A percentile compares a stretch with the other conserved stretches of the same genome.
Evolutionary conservation across 345 rosid genomes (phyloP).

Genomic region (Noccaea caerulescens): DNA sequence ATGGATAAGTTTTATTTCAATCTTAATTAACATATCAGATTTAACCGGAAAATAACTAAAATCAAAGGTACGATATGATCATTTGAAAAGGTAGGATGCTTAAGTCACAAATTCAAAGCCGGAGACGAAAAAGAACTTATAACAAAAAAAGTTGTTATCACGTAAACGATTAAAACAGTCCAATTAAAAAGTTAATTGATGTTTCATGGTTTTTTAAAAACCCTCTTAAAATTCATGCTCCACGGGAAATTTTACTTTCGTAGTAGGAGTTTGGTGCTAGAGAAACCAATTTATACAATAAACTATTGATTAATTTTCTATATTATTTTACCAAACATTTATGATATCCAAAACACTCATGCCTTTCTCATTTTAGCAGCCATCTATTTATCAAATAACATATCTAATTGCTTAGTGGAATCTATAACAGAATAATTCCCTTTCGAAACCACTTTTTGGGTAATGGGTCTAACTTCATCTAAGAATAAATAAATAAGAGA

Average conservation of each 20-base stretch:
- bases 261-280: constrained; percentile 14
- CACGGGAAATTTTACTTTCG: neutral
- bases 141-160: too few species aligned
- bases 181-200: too few species aligned
- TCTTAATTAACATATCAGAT: too few species aligned
- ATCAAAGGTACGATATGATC: too few species aligned
- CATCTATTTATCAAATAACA: constrained; percentile 22
- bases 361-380: constrained; percentile 31
- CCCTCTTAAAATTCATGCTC: constrained; percentile 11
- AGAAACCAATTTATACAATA: constrained; percentile 6
- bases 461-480: constrained; percentile 11
- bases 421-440: constrained; percentile 31
- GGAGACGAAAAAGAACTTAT: too few species aligned
- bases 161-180: too few species aligned
- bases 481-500: constrained; percentile 2
- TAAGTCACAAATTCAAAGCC: too few species aligned
- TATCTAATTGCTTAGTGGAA: constrained; percentile 32
- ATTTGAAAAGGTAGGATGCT: too few species aligned
- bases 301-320: neutral
- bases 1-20: too few species aligned
- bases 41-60: too few species aligned
- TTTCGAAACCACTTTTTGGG: constrained; percentile 18
- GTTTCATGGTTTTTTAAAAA: too few species aligned
- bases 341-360: constrained; percentile 31
- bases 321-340: constrained; percentile 16